Evolutionary conservation across 139 green algal genomes (phyloP).

Genomic region (Mesotaenium endlicherianum): DNA sequence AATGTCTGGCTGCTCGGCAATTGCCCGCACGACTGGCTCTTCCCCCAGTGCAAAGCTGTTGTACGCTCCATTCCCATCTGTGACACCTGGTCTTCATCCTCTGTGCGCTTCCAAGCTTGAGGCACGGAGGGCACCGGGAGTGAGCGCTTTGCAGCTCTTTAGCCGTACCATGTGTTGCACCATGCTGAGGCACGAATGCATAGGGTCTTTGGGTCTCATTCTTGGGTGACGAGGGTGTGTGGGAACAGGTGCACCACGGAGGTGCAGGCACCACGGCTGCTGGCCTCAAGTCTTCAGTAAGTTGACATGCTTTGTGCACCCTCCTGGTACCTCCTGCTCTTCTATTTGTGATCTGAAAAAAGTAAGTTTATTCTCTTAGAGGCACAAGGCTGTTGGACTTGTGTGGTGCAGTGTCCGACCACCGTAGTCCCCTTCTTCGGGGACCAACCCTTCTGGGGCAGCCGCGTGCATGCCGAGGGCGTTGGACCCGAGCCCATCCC

Average conservation of each 20-base stretch:
- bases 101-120: no score
- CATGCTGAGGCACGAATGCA: no score
- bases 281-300: constrained; percentile 52
- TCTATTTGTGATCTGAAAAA: background rate
- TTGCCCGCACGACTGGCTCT: constrained; percentile 68
- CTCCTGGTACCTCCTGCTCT: background rate
- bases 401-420: constrained; percentile 53
- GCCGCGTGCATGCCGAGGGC: constrained; percentile 45
- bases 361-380: constrained; percentile 1
- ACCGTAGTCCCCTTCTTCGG: constrained; percentile 68
- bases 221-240: no score
- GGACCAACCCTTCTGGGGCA: constrained; percentile 72
- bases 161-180: no score
- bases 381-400: background rate
- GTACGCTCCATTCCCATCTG: background rate
- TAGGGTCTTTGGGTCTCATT: no score
- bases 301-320: background rate
- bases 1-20: constrained; percentile 46
- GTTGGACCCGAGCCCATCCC: constrained; percentile 65
- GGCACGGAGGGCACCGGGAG: no score
- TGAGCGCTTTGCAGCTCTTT: no score
- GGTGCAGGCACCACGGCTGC: constrained; percentile 72
- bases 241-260: constrained; percentile 72
- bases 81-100: background rate
- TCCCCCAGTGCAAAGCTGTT: constrained; percentile 59